Evolutionary conservation across 2,329 filamentous ascomycete genomes (phyloP), one percentile per base, ranked within the genome.

Genomic region (Metarhizium humberi): DNA sequence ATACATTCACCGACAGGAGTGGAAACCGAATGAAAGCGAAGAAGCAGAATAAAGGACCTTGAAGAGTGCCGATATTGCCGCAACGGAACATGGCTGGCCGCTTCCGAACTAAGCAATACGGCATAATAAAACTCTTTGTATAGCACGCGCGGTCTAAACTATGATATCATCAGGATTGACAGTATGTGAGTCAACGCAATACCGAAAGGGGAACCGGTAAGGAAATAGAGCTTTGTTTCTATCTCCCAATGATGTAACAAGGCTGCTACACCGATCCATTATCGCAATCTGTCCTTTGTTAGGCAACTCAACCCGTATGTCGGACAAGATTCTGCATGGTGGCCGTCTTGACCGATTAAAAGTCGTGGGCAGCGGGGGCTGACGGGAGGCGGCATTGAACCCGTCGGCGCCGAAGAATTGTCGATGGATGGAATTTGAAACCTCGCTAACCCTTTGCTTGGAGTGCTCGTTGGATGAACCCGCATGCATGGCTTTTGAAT

Each of bases 161-260:
- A 25, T 25, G 20, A 25, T 25, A 25, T 25, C 16, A 16, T 16
- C 16, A 6, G 40, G n/a, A 6, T 3, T 43, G 10, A 14, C 11
- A 16, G 40, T 43, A 43, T 18, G 16, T 6, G 40, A 16, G 14
- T 10, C n/a, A 16, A 25, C 18, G 45, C 50, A 36, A 36, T 46
- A n/a, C 46, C 20, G 34, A 45, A 53, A 34, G 43, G 45, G 18
- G 53, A 48, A 50, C 50, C 50, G 45, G 50, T 56, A 36, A 53
- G 38, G 46, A 50, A 55, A 50, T 20, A 18, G 30, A 36, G 20
- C 16, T 45, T 32, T 25, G 14, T 32, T 43, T 20, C 25, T 11
- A 6, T 36, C 30, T 25, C 47, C 36, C 47, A 54, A 54, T 50
- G 38, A 48, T 32, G 49, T 29, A 20, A 10, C 13, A 36, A 30